Percentiles rank a stretch among this genome's conserved stretches.
phyloP scores from a whole-genome alignment of 1,139 yeast species.

The Candida tropicalis region DNA sequence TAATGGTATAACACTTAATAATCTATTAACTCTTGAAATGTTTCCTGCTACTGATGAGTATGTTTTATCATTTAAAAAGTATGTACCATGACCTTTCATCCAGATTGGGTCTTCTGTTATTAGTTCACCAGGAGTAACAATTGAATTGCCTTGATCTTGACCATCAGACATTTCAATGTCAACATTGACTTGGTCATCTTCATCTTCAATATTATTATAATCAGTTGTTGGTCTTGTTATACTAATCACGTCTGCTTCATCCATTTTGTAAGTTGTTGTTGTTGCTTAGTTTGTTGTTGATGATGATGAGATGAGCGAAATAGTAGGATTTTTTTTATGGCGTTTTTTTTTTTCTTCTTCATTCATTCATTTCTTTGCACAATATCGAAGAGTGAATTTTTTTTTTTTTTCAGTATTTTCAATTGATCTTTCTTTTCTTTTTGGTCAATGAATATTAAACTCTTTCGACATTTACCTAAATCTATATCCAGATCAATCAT shows the following conservation, averaged over 20 bases:
- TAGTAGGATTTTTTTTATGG: not conserved
- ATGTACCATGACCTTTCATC: slow-evolving; percentile 99
- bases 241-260: slow-evolving; percentile 37
- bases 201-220: slow-evolving; percentile 17
- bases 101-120: slow-evolving; percentile 94
- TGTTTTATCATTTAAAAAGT: slow-evolving; percentile 68
- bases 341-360: slow-evolving; percentile 4
- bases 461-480: slow-evolving; percentile 18
- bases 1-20: slow-evolving; percentile 83
- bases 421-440: not conserved
- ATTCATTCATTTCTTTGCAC: not conserved
- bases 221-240: slow-evolving; percentile 35
- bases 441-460: slow-evolving; percentile 10
- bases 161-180: slow-evolving; percentile 39
- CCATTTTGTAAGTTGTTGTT: slow-evolving; percentile 18
- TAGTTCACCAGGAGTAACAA: slow-evolving; percentile 95
- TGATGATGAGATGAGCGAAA: slow-evolving; percentile 12
- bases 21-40: slow-evolving; percentile 80
- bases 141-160: slow-evolving; percentile 21
- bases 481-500: slow-evolving; percentile 30
- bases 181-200: slow-evolving; percentile 25
- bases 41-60: slow-evolving; percentile 93
- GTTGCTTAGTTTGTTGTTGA: not conserved
- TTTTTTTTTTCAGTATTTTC: not conserved
- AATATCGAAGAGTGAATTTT: not conserved